Evolutionary conservation across 73 alveolate species (phyloP).

Genomic region (Blepharisma stoltei): DNA sequence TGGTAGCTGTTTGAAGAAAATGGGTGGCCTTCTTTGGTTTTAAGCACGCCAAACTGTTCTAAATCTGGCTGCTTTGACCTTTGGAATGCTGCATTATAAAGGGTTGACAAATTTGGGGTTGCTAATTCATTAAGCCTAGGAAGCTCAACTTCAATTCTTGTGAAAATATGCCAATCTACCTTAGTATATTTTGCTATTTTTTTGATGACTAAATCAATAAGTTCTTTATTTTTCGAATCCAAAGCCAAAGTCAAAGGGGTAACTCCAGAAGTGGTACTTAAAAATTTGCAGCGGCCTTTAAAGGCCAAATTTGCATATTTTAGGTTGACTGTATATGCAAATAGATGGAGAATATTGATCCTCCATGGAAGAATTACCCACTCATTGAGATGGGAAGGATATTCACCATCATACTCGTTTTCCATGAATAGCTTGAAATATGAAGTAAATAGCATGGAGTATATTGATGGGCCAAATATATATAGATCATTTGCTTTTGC

Average conservation of each 20-base stretch:
- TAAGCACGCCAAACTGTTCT: not conserved
- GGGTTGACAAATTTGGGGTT: not conserved
- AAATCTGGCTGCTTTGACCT: not conserved
- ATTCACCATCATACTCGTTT: too few species aligned
- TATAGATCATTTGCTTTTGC: too few species aligned
- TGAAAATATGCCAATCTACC: not conserved
- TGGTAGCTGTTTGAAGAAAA: not conserved
- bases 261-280: not conserved
- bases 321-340: not conserved
- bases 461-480: too few species aligned
- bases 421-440: too few species aligned
- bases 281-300: constrained; percentile 7
- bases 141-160: not conserved
- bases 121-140: not conserved
- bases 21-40: not conserved
- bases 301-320: not conserved
- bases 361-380: constrained; percentile 25
- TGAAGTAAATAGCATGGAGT: too few species aligned
- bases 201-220: not conserved
- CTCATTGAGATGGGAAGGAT: not conserved
- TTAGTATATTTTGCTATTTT: constrained; percentile 14
- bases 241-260: constrained; percentile 23
- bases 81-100: not conserved
- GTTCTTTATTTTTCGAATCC: not conserved
- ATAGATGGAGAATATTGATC: constrained; percentile 15